These are phyloP conservation scores for Phyllosticta citrichinensis DNA, from an alignment of 2,329 filamentous ascomycete species.

Conservation along the genomic window DNA sequence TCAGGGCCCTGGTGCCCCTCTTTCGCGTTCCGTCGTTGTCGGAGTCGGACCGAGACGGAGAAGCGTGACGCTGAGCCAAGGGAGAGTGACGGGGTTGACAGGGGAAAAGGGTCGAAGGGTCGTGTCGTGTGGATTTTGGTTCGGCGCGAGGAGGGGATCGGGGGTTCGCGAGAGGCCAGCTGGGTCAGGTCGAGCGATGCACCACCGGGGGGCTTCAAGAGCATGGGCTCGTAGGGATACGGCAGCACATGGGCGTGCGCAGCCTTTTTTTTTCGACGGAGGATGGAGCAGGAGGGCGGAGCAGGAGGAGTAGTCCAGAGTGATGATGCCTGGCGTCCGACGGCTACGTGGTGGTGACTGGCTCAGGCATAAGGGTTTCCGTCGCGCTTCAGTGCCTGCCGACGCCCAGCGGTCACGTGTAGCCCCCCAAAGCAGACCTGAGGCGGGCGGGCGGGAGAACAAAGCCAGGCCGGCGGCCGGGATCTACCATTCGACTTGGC, in stretches of 20 bases:
- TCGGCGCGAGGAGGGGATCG: conserved; percentile 1
- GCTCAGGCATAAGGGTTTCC: not conserved
- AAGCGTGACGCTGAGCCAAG: conserved; percentile 4
- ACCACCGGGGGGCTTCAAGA: conserved; percentile 11
- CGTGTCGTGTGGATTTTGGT: not conserved
- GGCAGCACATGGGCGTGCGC: conserved; percentile 10
- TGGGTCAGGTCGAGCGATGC: conserved; percentile 10
- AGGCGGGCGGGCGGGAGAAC: not conserved
- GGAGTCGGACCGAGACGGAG: conserved; percentile 10
- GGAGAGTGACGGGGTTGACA: not conserved
- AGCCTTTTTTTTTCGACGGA: not conserved
- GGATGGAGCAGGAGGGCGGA: not conserved
- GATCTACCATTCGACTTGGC: not conserved
- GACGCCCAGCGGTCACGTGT: not conserved
- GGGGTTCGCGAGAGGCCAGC: conserved; percentile 7
- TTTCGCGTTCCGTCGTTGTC: conserved; percentile 1
- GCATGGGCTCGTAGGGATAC: conserved; percentile 11
- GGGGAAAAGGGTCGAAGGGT: not conserved
- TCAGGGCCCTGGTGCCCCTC: conserved; percentile 6
- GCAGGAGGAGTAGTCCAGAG: not conserved
- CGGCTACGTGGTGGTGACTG: not conserved
- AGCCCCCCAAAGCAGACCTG: too few species aligned
- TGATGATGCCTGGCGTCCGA: not conserved
- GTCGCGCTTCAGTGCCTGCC: too few species aligned
- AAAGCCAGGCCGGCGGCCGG: not conserved